Conservation (phyloP, 371 early-diverging fungal genomes). For the Haplosporangium sp. region DNA sequence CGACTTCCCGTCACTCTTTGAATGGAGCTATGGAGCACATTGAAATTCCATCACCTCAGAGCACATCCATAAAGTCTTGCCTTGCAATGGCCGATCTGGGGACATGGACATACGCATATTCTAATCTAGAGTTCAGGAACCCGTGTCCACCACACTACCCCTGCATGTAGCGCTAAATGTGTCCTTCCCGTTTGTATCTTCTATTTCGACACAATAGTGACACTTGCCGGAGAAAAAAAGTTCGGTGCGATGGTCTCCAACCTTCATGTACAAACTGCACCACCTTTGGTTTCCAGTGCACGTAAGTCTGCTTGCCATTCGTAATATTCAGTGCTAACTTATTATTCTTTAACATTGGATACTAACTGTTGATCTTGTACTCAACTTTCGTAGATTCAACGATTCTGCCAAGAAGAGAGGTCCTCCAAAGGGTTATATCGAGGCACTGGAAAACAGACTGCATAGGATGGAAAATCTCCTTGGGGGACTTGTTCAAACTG, state of each 20-base stretch:
- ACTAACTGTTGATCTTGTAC: slow-evolving; percentile 5
- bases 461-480: slow-evolving; percentile 73
- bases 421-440: slow-evolving; percentile 81
- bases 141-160: not conserved
- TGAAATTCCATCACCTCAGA: too few species aligned
- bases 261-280: slow-evolving; percentile 59
- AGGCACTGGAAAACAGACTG: slow-evolving; percentile 74
- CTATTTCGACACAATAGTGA: slow-evolving; percentile 30
- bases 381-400: slow-evolving; percentile 41
- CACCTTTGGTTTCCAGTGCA: slow-evolving; percentile 59
- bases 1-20: too few species aligned
- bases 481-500: slow-evolving; percentile 69
- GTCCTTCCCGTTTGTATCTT: not conserved
- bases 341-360: not conserved
- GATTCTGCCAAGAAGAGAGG: slow-evolving; percentile 69
- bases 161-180: not conserved
- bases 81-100: too few species aligned
- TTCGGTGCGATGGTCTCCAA: slow-evolving; percentile 60
- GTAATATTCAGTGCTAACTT: not conserved
- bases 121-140: too few species aligned
- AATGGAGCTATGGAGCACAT: too few species aligned
- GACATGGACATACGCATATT: too few species aligned
- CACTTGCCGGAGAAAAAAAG: slow-evolving; percentile 60
- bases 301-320: slow-evolving; percentile 36
- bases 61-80: too few species aligned